These are phyloP conservation scores for Phaffomyces thermotolerans DNA, from an alignment of 805 yeast species.

Conservation along the genomic window DNA sequence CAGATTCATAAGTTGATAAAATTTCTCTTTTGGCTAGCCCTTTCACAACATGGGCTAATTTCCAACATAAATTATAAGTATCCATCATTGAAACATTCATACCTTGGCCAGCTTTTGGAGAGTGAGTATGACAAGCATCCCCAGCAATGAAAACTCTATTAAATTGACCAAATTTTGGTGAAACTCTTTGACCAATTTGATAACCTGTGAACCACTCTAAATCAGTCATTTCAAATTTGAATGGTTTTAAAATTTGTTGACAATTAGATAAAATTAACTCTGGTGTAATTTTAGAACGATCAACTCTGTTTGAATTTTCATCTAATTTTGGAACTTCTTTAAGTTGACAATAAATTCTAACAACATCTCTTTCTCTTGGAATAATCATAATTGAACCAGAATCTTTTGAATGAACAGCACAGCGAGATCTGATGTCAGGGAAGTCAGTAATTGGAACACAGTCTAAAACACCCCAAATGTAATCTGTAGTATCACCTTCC, in stretches of 20 bases:
- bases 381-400: constrained; percentile 1
- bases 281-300: constrained; percentile 1
- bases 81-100: constrained; percentile 2
- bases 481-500: constrained; percentile 1
- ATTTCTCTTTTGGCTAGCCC: background rate
- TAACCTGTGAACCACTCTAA: constrained; percentile 1
- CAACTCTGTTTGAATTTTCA: background rate
- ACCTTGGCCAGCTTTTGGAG: constrained; percentile 2
- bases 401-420: constrained; percentile 1
- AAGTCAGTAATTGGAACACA: constrained; percentile 1
- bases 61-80: background rate
- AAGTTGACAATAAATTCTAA: background rate
- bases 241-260: background rate
- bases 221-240: background rate
- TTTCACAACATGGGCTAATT: background rate
- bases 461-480: background rate
- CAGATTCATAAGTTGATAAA: constrained; percentile 1
- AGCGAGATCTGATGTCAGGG: constrained; percentile 1
- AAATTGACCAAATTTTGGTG: background rate
- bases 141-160: background rate
- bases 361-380: constrained; percentile 1
- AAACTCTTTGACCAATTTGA: constrained; percentile 1
- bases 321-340: constrained; percentile 1
- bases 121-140: constrained; percentile 1
- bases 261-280: background rate